A percentile compares a stretch with the other conserved stretches of the same genome.
Evolutionary conservation across 2,329 filamentous ascomycete species (phyloP).

Genomic region (Fusarium miscanthi): DNA sequence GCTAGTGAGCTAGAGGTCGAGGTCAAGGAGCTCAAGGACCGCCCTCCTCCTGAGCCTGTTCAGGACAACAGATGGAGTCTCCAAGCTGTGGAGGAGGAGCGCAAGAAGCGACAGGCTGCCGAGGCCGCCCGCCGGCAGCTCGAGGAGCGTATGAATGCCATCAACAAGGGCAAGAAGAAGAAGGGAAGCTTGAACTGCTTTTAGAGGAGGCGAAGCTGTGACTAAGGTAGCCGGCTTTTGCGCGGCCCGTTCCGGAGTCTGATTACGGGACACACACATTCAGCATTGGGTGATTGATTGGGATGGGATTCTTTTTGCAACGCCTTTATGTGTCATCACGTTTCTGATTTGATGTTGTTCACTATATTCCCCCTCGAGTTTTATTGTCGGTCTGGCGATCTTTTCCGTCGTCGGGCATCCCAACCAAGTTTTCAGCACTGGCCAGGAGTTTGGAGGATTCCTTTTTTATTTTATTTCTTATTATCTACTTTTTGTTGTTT

Average conservation of each 20-base stretch:
- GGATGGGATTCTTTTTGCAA: slow-evolving; percentile 20
- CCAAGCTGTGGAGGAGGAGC: slow-evolving; percentile 95
- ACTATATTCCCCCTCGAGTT: slow-evolving; percentile 44
- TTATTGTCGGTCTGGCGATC: slow-evolving; percentile 36
- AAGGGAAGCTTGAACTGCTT: slow-evolving; percentile 98
- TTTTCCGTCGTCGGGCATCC: slow-evolving; percentile 22
- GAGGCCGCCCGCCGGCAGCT: slow-evolving; percentile 89
- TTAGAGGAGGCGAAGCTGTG: slow-evolving; percentile 61
- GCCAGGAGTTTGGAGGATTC: slow-evolving; percentile 48
- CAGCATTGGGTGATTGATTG: slow-evolving; percentile 21
- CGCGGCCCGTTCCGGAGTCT: slow-evolving; percentile 9
- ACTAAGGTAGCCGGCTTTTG: slow-evolving; percentile 21
- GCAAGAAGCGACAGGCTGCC: slow-evolving; percentile 89
- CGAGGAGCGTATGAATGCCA: slow-evolving; percentile 93
- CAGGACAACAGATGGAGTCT: slow-evolving; percentile 74
- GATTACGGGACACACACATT: slow-evolving; percentile 14
- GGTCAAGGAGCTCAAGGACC: slow-evolving; percentile 72
- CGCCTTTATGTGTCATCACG: slow-evolving; percentile 43
- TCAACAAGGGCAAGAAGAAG: slow-evolving; percentile 92
- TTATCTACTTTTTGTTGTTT: background rate
- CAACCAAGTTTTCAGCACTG: slow-evolving; percentile 43
- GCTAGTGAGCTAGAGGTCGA: slow-evolving; percentile 79
- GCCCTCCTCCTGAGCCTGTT: slow-evolving; percentile 56
- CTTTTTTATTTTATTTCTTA: slow-evolving; percentile 3
- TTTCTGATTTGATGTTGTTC: slow-evolving; percentile 42